Percentiles rank a stretch among this genome's conserved stretches.
phyloP scores from a whole-genome alignment of 2,329 filamentous ascomycete genomes.

The Hymenoscyphus fructigenus region DNA sequence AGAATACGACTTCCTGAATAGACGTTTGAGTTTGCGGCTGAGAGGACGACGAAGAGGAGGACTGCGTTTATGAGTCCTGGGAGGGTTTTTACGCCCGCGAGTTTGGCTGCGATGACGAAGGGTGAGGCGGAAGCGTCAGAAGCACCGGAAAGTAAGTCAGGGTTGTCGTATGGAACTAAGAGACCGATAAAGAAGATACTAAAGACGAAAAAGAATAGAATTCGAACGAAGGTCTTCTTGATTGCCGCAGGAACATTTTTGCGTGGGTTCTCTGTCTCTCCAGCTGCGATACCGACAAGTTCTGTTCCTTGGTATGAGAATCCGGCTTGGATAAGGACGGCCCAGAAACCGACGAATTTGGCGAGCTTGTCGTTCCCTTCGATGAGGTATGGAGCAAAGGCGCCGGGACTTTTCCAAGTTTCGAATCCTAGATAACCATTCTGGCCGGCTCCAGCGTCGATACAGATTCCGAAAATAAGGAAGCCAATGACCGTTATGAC shows the following conservation, averaged over 20 bases:
- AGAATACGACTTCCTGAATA: conserved; percentile 71
- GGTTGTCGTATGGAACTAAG: conserved; percentile 63
- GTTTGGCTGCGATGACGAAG: conserved; percentile 58
- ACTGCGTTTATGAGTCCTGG: conserved; percentile 75
- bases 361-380: conserved; percentile 47
- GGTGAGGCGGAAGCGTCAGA: conserved; percentile 61
- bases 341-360: conserved; percentile 69
- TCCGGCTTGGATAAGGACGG: conserved; percentile 65
- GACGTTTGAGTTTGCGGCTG: conserved; percentile 75
- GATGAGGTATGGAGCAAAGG: conserved; percentile 63
- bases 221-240: conserved; percentile 72
- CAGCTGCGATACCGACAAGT: conserved; percentile 75
- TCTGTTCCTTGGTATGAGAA: conserved; percentile 74
- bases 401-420: conserved; percentile 67
- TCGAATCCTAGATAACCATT: conserved; percentile 73
- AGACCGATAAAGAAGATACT: conserved; percentile 71
- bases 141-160: conserved; percentile 49
- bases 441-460: conserved; percentile 68
- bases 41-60: conserved; percentile 74
- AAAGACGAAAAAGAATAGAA: conserved; percentile 65
- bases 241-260: conserved; percentile 73
- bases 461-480: conserved; percentile 72
- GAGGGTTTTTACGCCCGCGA: conserved; percentile 63
- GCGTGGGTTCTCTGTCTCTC: conserved; percentile 70
- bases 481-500: conserved; percentile 73